Base-by-base conservation (phyloP, 2,329 filamentous ascomycete genomes). In the Nakataea oryzae region DNA sequence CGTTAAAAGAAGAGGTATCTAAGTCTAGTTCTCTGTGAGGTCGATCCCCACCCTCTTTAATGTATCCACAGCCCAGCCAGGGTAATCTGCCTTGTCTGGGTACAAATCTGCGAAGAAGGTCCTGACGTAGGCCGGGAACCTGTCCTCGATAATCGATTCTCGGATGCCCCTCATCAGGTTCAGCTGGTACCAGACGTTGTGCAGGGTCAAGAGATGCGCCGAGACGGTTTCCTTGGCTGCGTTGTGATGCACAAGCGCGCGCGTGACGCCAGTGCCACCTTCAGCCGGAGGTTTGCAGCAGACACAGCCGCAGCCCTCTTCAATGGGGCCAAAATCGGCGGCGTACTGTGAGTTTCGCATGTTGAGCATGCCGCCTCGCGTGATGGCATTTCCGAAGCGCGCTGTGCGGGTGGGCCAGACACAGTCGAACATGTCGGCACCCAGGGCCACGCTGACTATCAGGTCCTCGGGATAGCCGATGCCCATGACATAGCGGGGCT, bases 371-470 rank as follows among this genome's bases (percentile, higher is more conserved):
- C 95, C 96, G 55, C 79, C 69, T 62, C 85, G 83, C 2, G 93
- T 97, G 63, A 99, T 85, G 50, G 93, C 95, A 71, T 97, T 97
- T 64, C 96, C 95, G 71, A 99, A 99, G 41, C 95, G 86, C 71
- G 95, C 95, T 47, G 95, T 99, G 61, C 95, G 83, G 5, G 95
- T 97, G 1, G 95, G 96, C 95, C 95, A 99, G 8, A 99, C 95
- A 71, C 96, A 99, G 76, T 99, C 95, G 72, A 99, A 99, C 95
- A 99, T 99, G 75, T 99, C 95, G 59, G 95, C 95, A 3, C 95
- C 95, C 0, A 99, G 81, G 1, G 95, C 95, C 4, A 97, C 87
- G 61, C 91, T 96, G 54, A 99, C 93, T 2, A 99, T 85, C 62
- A 99, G 80, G 71, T 99, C 95, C 76, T 97, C 95, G 1, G 95